These are phyloP conservation scores for Rosa lucieae DNA, from an alignment of 306 rosid species.

Conservation along the genomic window DNA sequence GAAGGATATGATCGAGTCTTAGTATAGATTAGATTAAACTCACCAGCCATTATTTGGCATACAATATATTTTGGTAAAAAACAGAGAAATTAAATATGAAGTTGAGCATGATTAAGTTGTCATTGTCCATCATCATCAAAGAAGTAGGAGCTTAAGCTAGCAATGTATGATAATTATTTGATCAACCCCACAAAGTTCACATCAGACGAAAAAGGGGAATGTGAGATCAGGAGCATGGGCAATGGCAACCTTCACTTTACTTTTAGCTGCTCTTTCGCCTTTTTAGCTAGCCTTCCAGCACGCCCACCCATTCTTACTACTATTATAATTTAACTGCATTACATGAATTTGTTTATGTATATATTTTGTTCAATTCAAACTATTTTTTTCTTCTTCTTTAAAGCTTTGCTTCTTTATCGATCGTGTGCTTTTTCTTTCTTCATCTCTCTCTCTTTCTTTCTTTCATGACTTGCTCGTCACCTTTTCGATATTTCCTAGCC, in stretches of 20 bases:
- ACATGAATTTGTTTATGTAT: neutral
- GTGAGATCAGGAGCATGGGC: slow-evolving; percentile 63
- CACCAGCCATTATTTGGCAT: no score
- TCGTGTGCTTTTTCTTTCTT: neutral
- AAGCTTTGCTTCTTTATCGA: neutral
- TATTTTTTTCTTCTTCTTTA: neutral
- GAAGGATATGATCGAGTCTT: neutral
- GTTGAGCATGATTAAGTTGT: slow-evolving; percentile 22
- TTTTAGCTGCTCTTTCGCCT: slow-evolving; percentile 22
- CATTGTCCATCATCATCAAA: slow-evolving; percentile 14
- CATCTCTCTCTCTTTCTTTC: slow-evolving; percentile 3
- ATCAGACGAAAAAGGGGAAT: slow-evolving; percentile 62
- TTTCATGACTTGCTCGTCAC: slow-evolving; percentile 22
- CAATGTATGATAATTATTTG: slow-evolving; percentile 26
- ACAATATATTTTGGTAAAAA: neutral
- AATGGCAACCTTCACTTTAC: slow-evolving; percentile 34
- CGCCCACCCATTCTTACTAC: slow-evolving; percentile 24
- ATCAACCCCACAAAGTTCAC: slow-evolving; percentile 64
- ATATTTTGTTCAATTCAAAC: neutral
- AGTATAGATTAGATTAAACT: neutral
- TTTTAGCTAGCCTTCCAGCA: slow-evolving; percentile 21
- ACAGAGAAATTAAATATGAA: neutral
- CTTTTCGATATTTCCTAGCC: slow-evolving; percentile 33
- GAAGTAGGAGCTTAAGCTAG: neutral
- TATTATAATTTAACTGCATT: neutral